phyloP scores from a whole-genome alignment of 768 basidiomycete genomes.

The Termitomyces sp. region DNA sequence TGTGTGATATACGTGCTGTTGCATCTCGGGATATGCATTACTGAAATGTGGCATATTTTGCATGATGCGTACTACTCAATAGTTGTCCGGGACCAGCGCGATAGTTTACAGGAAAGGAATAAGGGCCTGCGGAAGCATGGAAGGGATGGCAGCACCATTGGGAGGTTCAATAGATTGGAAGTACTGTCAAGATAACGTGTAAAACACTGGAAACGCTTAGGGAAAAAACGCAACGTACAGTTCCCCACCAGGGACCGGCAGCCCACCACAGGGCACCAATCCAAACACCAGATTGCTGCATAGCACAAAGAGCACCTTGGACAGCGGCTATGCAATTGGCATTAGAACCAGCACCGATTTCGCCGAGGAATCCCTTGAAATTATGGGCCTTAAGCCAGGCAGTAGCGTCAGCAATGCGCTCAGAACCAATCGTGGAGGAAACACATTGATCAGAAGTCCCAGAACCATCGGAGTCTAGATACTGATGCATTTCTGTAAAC shows the following conservation, averaged over 20 bases:
- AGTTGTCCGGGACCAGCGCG: neutral
- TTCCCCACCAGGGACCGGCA: conserved; percentile 61
- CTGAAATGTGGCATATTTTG: neutral
- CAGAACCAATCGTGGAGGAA: conserved; percentile 54
- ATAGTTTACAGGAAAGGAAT: conserved; percentile 47
- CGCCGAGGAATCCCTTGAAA: conserved; percentile 63
- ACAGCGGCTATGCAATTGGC: conserved; percentile 44
- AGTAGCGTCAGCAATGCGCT: conserved; percentile 55
- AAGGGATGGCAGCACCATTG: conserved; percentile 48
- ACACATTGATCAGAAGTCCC: conserved; percentile 54
- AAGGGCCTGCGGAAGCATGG: conserved; percentile 55
- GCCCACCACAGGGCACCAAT: conserved; percentile 56
- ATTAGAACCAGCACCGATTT: conserved; percentile 54
- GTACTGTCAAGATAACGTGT: conserved; percentile 33
- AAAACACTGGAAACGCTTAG: conserved; percentile 6
- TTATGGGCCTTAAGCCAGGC: conserved; percentile 56
- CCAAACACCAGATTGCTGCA: conserved; percentile 62
- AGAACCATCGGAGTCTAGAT: conserved; percentile 64
- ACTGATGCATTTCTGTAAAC: conserved; percentile 63
- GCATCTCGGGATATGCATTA: neutral
- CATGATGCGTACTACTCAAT: neutral
- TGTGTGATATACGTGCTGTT: neutral
- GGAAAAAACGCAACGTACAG: conserved; percentile 31
- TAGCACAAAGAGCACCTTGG: conserved; percentile 51
- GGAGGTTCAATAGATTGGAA: conserved; percentile 63